A percentile compares a stretch with the other conserved stretches of the same genome.
Evolutionary conservation across 2,329 filamentous ascomycete genomes (phyloP).

Genomic region (Exophiala dermatitidis): DNA sequence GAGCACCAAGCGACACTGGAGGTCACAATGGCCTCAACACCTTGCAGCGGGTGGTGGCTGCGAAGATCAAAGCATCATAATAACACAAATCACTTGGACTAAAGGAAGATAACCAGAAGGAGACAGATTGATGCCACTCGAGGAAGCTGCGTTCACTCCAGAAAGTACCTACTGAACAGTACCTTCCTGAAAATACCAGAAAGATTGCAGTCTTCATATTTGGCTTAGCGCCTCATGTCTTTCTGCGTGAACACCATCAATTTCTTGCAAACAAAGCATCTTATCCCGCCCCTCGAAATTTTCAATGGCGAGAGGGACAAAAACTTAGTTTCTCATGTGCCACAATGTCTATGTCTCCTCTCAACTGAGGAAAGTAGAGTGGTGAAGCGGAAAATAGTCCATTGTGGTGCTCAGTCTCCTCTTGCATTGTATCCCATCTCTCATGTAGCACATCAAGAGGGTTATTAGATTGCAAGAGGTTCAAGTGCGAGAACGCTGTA

Average conservation of each 20-base stretch:
- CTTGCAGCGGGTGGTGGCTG: conserved; percentile 13
- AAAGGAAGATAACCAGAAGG: conserved; percentile 1
- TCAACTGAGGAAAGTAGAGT: conserved; percentile 31
- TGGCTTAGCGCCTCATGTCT: background rate
- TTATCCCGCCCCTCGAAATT: background rate
- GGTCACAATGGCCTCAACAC: conserved; percentile 19
- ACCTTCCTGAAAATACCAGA: background rate
- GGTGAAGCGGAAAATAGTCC: conserved; percentile 28
- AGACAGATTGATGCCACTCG: background rate
- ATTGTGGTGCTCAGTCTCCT: conserved; percentile 44
- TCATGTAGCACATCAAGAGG: conserved; percentile 48
- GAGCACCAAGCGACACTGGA: conserved; percentile 20
- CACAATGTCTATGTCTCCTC: conserved; percentile 37
- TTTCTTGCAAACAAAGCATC: background rate
- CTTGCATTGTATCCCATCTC: conserved; percentile 64
- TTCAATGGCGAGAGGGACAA: background rate
- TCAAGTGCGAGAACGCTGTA: conserved; percentile 2
- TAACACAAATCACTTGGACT: background rate
- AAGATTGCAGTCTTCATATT: background rate
- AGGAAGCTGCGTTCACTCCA: background rate
- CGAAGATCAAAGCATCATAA: background rate
- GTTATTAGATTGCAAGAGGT: conserved; percentile 66
- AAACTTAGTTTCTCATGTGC: conserved; percentile 27
- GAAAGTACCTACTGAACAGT: background rate
- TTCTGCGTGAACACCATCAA: background rate